Conservation (phyloP, 2,329 filamentous ascomycete species). For the Cladosporium sphaerospermum region DNA sequence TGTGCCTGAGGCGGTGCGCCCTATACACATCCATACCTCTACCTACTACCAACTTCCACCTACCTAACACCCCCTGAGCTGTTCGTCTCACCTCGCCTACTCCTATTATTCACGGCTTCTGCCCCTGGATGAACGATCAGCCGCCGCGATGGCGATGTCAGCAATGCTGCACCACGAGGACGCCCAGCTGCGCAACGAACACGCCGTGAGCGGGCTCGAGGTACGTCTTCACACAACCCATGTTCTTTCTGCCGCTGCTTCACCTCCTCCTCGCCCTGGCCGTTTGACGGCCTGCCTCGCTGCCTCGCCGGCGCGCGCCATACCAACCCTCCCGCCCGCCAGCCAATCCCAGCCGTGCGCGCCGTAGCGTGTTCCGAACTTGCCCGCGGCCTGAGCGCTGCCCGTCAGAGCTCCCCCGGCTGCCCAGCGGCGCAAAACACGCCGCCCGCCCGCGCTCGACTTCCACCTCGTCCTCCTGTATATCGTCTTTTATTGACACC, state of each 20-base stretch:
- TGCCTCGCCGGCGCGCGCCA: no score
- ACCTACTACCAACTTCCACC: no score
- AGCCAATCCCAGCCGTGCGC: not conserved
- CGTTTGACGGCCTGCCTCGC: no score
- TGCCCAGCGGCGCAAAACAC: not conserved
- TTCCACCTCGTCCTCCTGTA: not conserved
- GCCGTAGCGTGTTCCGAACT: not conserved
- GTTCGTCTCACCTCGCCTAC: no score
- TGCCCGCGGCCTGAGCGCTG: no score
- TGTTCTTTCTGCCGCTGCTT: not conserved
- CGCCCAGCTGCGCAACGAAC: slow-evolving; percentile 4
- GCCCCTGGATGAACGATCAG: no score
- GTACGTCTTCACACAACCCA: not conserved
- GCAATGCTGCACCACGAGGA: slow-evolving; percentile 21
- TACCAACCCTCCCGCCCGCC: not conserved
- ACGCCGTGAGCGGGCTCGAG: not conserved
- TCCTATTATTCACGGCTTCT: no score
- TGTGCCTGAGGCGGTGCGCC: no score
- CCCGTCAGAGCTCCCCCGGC: not conserved
- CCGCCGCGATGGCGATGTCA: slow-evolving; percentile 18
- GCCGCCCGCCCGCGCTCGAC: not conserved
- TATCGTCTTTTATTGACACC: not conserved
- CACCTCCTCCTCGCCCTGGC: not conserved
- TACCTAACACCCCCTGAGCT: no score
- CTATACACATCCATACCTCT: no score